These are phyloP conservation scores for Rhizopus arrhizus DNA, from an alignment of 371 early-diverging fungal genomes.

Conservation along the genomic window DNA sequence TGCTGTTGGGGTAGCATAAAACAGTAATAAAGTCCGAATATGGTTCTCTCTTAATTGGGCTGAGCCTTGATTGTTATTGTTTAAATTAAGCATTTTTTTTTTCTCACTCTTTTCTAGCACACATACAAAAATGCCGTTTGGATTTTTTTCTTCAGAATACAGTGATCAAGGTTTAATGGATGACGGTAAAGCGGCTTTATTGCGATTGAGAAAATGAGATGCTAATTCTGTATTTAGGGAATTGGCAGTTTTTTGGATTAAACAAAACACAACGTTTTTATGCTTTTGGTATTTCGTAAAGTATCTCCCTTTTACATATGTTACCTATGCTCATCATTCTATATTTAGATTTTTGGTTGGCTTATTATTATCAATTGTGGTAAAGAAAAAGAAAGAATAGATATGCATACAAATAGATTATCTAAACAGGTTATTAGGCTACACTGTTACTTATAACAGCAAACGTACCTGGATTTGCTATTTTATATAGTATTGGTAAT, in stretches of 20 bases:
- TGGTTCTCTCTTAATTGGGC: background rate
- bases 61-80: slow-evolving; percentile 5
- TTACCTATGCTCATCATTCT: background rate
- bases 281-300: slow-evolving; percentile 83
- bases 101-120: slow-evolving; percentile 1
- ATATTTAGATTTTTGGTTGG: slow-evolving; percentile 68
- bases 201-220: background rate
- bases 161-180: slow-evolving; percentile 54
- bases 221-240: slow-evolving; percentile 26
- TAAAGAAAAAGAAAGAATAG: slow-evolving; percentile 28
- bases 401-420: slow-evolving; percentile 5
- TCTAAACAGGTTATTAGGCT: slow-evolving; percentile 46
- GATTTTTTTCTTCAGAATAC: slow-evolving; percentile 47
- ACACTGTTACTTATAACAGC: slow-evolving; percentile 63
- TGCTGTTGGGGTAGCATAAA: background rate
- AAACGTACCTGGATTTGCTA: slow-evolving; percentile 76
- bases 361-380: slow-evolving; percentile 74
- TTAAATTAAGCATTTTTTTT: slow-evolving; percentile 7
- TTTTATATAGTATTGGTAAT: slow-evolving; percentile 90
- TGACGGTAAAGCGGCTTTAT: slow-evolving; percentile 34
- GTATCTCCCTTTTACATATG: background rate
- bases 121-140: slow-evolving; percentile 42
- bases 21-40: background rate
- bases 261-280: slow-evolving; percentile 83
- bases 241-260: slow-evolving; percentile 60